These are phyloP conservation scores for Monotropa hypopitys DNA, from an alignment of 179 eudicot species.

Conservation along the genomic window DNA sequence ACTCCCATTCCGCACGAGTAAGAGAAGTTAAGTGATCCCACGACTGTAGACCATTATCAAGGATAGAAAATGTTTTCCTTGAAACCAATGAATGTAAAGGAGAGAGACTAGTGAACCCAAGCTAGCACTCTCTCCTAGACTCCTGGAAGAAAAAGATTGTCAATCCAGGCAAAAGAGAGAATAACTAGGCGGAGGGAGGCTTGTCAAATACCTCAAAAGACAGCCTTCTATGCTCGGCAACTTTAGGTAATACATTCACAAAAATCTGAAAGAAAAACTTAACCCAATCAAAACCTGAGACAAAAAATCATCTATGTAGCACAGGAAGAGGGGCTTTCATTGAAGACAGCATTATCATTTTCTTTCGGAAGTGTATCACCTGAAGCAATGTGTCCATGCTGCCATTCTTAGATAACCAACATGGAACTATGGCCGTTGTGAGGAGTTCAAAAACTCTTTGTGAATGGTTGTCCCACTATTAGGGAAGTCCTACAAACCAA, in stretches of 20 bases:
- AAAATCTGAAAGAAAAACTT: conserved; percentile 39
- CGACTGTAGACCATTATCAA: conserved; percentile 17
- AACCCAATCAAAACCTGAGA: conserved; percentile 4
- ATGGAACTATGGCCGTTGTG: conserved; percentile 65
- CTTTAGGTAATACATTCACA: conserved; percentile 51
- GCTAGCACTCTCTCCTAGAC: conserved; percentile 63
- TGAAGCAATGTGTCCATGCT: conserved; percentile 46
- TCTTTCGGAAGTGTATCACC: conserved; percentile 18
- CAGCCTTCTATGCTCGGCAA: conserved; percentile 63
- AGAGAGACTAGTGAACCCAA: conserved; percentile 64
- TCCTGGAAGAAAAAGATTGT: conserved; percentile 28
- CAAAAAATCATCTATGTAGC: background rate
- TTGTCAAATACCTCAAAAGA: conserved; percentile 41
- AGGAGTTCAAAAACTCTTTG: conserved; percentile 66
- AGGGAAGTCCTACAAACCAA: too few species aligned
- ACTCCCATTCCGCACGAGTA: conserved; percentile 61
- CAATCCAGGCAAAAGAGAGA: conserved; percentile 7
- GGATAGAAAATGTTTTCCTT: conserved; percentile 20
- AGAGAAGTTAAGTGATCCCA: conserved; percentile 23
- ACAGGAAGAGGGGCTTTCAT: background rate
- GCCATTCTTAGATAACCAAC: conserved; percentile 55
- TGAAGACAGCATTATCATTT: background rate
- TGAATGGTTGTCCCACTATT: conserved; percentile 65
- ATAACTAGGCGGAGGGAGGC: background rate
- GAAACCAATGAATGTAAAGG: conserved; percentile 67